Conservation (phyloP, 352 stramenopile genomes). For the Phytophthora palmivora region DNA sequence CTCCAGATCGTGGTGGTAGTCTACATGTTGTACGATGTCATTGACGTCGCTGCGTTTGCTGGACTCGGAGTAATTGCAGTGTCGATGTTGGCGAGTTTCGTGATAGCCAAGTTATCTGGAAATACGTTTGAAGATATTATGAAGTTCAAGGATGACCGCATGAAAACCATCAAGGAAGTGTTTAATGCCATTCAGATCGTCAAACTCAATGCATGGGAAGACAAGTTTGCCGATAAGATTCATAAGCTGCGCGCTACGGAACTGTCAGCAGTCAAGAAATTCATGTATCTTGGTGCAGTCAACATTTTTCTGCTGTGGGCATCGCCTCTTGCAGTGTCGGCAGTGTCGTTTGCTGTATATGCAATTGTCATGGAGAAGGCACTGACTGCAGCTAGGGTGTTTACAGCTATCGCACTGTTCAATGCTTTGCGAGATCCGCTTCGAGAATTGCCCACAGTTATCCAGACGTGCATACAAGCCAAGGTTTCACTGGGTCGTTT, state of each 20-base stretch:
- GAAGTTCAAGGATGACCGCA: conserved; percentile 48
- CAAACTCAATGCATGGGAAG: too few species aligned
- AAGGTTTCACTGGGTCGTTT: conserved; percentile 47
- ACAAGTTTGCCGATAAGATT: conserved; percentile 81
- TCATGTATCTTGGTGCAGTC: conserved; percentile 50
- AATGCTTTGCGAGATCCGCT: conserved; percentile 51
- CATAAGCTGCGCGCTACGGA: conserved; percentile 72
- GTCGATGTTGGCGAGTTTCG: conserved; percentile 51
- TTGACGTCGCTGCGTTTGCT: conserved; percentile 51
- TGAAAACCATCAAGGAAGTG: too few species aligned
- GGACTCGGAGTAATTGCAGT: conserved; percentile 42
- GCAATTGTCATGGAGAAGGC: conserved; percentile 41
- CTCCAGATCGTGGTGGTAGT: too few species aligned
- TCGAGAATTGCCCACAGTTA: conserved; percentile 38
- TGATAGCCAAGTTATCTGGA: conserved; percentile 58
- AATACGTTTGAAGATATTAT: conserved; percentile 56
- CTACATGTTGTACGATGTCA: conserved; percentile 52
- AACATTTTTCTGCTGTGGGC: conserved; percentile 72
- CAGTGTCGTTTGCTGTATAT: conserved; percentile 58
- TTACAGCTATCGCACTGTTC: conserved; percentile 62
- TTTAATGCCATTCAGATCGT: too few species aligned
- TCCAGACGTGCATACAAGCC: conserved; percentile 55
- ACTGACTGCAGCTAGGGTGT: conserved; percentile 57
- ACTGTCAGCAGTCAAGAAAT: conserved; percentile 70
- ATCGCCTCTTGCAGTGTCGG: conserved; percentile 52